A percentile compares a stretch with the other conserved stretches of the same genome.
phyloP scores from a whole-genome alignment of 1,284 basidiomycete genomes.

The Sporisorium scitamineum region DNA sequence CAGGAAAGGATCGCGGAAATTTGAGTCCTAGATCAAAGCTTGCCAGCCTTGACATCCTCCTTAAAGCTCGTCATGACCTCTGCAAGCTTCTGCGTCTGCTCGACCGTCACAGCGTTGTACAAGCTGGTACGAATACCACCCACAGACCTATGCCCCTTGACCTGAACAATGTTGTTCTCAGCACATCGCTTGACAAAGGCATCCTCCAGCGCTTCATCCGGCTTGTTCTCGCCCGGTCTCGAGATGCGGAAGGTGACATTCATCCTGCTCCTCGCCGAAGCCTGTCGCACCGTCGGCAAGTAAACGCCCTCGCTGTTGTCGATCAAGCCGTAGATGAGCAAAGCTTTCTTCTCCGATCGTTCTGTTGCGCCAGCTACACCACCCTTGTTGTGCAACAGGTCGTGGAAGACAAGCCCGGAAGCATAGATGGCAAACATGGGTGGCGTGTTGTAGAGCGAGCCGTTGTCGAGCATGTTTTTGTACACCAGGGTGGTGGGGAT shows the following conservation, averaged over 20 bases:
- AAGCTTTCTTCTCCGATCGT: slow-evolving; percentile 47
- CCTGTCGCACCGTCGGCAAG: slow-evolving; percentile 57
- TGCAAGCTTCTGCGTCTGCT: slow-evolving; percentile 74
- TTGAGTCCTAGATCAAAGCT: slow-evolving; percentile 13
- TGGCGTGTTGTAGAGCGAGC: slow-evolving; percentile 93
- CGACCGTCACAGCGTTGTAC: slow-evolving; percentile 93
- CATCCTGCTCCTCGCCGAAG: slow-evolving; percentile 63
- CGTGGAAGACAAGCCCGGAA: slow-evolving; percentile 84
- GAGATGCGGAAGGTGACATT: slow-evolving; percentile 67
- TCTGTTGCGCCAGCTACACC: slow-evolving; percentile 74
- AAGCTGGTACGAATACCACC: slow-evolving; percentile 84
- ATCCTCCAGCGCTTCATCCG: slow-evolving; percentile 59
- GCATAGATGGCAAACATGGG: slow-evolving; percentile 93
- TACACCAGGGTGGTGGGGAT: slow-evolving; percentile 86
- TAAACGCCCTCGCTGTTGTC: slow-evolving; percentile 53
- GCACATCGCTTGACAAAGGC: slow-evolving; percentile 58
- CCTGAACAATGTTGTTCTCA: slow-evolving; percentile 58
- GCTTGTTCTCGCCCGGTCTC: slow-evolving; percentile 38
- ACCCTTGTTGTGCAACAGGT: slow-evolving; percentile 75
- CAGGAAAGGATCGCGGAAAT: background rate
- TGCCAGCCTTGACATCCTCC: slow-evolving; percentile 39
- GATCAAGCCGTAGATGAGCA: slow-evolving; percentile 60
- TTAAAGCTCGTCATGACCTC: slow-evolving; percentile 72
- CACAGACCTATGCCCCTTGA: slow-evolving; percentile 62
- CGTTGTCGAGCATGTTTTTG: slow-evolving; percentile 83